These are phyloP conservation scores for Xylaria hypoxylon DNA, from an alignment of 2,329 filamentous ascomycete species.

Conservation along the genomic window DNA sequence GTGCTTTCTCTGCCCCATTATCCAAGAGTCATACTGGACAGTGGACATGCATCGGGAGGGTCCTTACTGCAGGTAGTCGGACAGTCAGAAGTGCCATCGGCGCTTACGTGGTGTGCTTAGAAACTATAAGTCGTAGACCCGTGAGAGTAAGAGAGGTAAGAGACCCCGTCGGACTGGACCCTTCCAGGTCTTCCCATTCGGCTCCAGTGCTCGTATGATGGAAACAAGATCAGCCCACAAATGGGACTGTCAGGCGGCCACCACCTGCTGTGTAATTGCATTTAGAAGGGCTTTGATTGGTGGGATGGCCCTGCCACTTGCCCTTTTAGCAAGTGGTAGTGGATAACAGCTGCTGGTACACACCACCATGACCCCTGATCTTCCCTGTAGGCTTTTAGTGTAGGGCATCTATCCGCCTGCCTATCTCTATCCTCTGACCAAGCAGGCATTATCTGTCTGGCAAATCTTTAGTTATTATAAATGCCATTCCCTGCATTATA, in stretches of 20 bases:
- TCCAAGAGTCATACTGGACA: too few relatives aligned
- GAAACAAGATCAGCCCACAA: constrained; percentile 37
- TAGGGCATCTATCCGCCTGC: neutral
- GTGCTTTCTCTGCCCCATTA: too few relatives aligned
- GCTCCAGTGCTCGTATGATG: constrained; percentile 36
- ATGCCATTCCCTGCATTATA: constrained; percentile 2
- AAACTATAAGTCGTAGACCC: neutral
- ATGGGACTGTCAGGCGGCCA: constrained; percentile 31
- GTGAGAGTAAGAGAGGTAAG: constrained; percentile 2
- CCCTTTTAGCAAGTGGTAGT: constrained; percentile 21
- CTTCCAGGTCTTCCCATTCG: constrained; percentile 35
- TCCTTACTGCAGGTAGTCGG: too few relatives aligned
- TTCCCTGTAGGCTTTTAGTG: neutral
- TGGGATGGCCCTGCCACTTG: constrained; percentile 5
- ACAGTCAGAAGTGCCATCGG: too few relatives aligned
- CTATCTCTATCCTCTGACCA: constrained; percentile 15
- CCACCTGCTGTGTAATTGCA: constrained; percentile 31
- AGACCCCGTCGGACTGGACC: constrained; percentile 22
- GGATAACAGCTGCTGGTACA: constrained; percentile 18
- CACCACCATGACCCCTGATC: constrained; percentile 24
- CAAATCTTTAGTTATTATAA: constrained; percentile 7
- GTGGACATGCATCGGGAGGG: too few relatives aligned
- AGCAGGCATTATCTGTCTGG: neutral
- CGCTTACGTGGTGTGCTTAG: too few relatives aligned
- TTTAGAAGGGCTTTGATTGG: constrained; percentile 17